phyloP scores from a whole-genome alignment of 129 eudicot genomes.

The Calendula officinalis region DNA sequence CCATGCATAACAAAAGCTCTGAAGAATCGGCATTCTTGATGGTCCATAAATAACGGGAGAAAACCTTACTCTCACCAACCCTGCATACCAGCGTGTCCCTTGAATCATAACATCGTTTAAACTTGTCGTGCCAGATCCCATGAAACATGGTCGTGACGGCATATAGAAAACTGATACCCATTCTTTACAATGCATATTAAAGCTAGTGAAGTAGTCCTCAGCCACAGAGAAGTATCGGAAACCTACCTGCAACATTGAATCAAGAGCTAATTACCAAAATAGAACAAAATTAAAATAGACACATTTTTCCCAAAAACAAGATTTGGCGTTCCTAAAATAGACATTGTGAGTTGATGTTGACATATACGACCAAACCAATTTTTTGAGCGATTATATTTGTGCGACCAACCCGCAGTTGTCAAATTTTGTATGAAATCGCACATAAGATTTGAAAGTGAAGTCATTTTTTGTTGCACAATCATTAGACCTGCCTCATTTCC shows the following conservation, averaged over 20 bases:
- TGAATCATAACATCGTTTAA: constrained; percentile 46
- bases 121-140: constrained; percentile 47
- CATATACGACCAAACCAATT: too few relatives aligned
- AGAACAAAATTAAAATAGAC: neutral
- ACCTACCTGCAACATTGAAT: constrained; percentile 44
- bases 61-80: constrained; percentile 41
- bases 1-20: constrained; percentile 39
- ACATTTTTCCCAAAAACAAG: neutral
- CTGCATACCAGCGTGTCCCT: constrained; percentile 50
- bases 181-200: constrained; percentile 40
- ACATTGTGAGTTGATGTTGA: too few relatives aligned
- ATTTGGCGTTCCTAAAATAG: too few relatives aligned
- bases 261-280: neutral
- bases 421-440: too few relatives aligned
- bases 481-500: constrained; percentile 45
- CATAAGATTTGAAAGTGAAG: neutral
- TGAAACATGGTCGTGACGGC: constrained; percentile 48
- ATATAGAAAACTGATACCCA: constrained; percentile 50
- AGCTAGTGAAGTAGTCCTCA: constrained; percentile 57
- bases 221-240: constrained; percentile 41
- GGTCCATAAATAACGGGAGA: constrained; percentile 51
- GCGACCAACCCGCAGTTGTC: too few relatives aligned
- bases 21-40: constrained; percentile 38
- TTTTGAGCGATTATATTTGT: too few relatives aligned
- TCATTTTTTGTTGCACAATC: neutral